Evolutionary conservation across 306 rosid genomes (phyloP).

Genomic region (Myrica gale): DNA sequence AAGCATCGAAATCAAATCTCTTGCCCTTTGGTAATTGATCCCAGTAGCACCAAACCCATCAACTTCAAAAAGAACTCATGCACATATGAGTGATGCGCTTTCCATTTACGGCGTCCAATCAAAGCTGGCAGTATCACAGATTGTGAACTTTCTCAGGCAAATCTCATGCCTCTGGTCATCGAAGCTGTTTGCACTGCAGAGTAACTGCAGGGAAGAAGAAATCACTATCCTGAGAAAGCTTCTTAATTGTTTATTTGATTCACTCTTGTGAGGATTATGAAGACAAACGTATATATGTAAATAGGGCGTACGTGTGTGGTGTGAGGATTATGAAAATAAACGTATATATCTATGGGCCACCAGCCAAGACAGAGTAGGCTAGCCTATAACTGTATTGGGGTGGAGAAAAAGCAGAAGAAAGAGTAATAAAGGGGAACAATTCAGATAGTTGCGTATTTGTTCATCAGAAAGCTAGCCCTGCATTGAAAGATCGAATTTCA

Average conservation of each 20-base stretch:
- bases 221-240: slow-evolving; percentile 27
- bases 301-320: slow-evolving; percentile 6
- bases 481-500: background rate
- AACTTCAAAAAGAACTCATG: slow-evolving; percentile 64
- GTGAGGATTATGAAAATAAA: no score
- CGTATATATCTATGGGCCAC: no score
- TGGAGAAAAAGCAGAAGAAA: no score
- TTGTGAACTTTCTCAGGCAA: background rate
- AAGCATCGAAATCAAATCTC: slow-evolving; percentile 58
- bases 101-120: background rate
- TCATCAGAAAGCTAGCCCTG: slow-evolving; percentile 21
- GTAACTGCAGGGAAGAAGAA: background rate
- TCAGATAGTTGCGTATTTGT: background rate
- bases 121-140: background rate
- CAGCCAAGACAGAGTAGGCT: no score
- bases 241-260: slow-evolving; percentile 4
- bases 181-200: background rate
- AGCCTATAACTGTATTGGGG: no score
- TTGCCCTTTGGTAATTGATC: slow-evolving; percentile 61
- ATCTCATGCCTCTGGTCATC: background rate
- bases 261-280: slow-evolving; percentile 25
- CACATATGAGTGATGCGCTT: slow-evolving; percentile 40
- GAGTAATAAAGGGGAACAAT: background rate
- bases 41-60: slow-evolving; percentile 58
- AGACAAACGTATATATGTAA: slow-evolving; percentile 28